A percentile compares a stretch with the other conserved stretches of the same genome.
Conservation (phyloP, 2,329 filamentous ascomycete genomes). For the Fusarium pseudograminearum region DNA sequence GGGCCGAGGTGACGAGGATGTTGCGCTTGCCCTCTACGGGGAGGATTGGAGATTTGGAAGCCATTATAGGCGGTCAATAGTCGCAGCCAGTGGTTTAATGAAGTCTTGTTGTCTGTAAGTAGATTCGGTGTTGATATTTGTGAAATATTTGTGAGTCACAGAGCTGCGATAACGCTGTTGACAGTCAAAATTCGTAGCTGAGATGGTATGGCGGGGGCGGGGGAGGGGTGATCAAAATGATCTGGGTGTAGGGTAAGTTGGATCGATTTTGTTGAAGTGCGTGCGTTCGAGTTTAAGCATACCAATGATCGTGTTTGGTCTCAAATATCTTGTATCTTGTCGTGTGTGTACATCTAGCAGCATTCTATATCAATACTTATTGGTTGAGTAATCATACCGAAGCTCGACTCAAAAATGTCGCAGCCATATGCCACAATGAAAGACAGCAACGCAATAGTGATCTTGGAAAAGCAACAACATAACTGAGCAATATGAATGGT, state of each 20-base stretch:
- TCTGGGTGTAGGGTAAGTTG: constrained; percentile 31
- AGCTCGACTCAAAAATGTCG: background rate
- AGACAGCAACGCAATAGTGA: background rate
- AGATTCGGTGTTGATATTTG: constrained; percentile 6
- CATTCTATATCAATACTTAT: background rate
- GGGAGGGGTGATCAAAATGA: constrained; percentile 31
- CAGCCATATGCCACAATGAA: background rate
- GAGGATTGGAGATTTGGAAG: constrained; percentile 61
- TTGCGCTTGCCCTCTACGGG: constrained; percentile 83
- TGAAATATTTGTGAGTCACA: constrained; percentile 43
- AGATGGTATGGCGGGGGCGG: constrained; percentile 44
- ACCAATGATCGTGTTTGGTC: background rate
- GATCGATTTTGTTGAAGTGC: background rate
- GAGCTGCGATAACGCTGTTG: constrained; percentile 37
- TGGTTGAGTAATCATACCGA: too few species aligned
- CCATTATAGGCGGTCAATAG: constrained; percentile 38
- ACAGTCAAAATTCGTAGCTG: constrained; percentile 42
- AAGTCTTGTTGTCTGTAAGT: background rate
- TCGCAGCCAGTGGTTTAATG: constrained; percentile 10
- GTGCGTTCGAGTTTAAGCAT: background rate
- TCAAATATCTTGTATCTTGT: background rate
- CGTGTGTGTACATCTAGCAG: background rate
- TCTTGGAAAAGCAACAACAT: background rate
- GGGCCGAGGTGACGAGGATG: constrained; percentile 89
- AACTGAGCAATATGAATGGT: background rate